Conservation (phyloP, 768 basidiomycete genomes). For the Tephrocybe sp. region DNA sequence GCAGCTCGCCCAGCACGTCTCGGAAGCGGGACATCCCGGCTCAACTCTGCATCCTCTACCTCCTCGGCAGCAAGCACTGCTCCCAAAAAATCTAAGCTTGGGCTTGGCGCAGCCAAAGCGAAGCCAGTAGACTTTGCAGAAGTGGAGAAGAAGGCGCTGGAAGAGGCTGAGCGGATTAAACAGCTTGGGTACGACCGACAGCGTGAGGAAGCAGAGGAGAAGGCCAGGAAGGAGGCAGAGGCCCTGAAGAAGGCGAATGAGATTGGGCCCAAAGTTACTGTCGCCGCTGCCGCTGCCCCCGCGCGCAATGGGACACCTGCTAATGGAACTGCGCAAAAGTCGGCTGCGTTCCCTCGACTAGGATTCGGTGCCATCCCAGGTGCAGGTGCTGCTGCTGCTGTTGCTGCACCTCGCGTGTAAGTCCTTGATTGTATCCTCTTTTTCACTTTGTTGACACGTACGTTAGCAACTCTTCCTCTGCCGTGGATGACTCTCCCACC, state of each 20-base stretch:
- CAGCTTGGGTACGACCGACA: constrained; percentile 90
- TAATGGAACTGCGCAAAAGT: constrained; percentile 24
- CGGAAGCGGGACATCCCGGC: constrained; percentile 36
- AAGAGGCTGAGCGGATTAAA: constrained; percentile 91
- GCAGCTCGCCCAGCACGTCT: constrained; percentile 48
- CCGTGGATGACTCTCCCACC: constrained; percentile 63
- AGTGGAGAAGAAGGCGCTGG: constrained; percentile 85
- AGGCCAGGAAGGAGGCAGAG: constrained; percentile 62
- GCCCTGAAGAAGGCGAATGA: constrained; percentile 40
- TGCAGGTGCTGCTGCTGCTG: constrained; percentile 52
- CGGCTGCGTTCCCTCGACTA: constrained; percentile 62
- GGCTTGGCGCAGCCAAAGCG: constrained; percentile 88
- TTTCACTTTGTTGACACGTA: not conserved
- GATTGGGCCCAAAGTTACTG: constrained; percentile 33
- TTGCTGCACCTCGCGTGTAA: constrained; percentile 24
- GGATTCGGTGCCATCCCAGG: constrained; percentile 85
- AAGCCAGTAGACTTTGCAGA: constrained; percentile 91
- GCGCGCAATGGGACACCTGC: constrained; percentile 13
- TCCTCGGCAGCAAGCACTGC: constrained; percentile 25
- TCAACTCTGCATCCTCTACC: constrained; percentile 36
- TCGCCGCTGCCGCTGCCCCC: constrained; percentile 21
- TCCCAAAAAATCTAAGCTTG: constrained; percentile 69
- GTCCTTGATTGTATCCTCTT: not conserved
- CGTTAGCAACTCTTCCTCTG: constrained; percentile 21
- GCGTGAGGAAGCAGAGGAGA: constrained; percentile 82